Percentiles rank a stretch among this genome's conserved stretches.
Evolutionary conservation across 139 green algal genomes (phyloP).

Genomic region (Chlamydomonas sp.): DNA sequence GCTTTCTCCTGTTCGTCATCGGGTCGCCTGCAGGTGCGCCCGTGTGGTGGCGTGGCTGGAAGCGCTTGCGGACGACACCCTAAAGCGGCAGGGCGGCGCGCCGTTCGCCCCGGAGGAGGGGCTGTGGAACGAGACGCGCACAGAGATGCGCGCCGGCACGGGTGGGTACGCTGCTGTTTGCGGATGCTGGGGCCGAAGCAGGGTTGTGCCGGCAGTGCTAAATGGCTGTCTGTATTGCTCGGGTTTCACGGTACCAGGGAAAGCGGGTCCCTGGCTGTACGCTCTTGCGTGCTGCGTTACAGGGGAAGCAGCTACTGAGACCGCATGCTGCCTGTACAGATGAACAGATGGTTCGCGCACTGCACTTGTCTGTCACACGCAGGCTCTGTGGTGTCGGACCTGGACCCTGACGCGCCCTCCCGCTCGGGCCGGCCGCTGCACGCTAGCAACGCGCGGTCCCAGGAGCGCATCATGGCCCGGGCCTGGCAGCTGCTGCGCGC

Average conservation of each 20-base stretch:
- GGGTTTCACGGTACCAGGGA: too few relatives aligned
- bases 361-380: not conserved
- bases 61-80: conserved; percentile 54
- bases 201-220: too few relatives aligned
- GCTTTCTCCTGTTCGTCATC: not conserved
- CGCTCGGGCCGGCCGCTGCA: conserved; percentile 53
- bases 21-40: conserved; percentile 47
- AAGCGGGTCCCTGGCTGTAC: too few relatives aligned
- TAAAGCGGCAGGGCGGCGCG: conserved; percentile 4
- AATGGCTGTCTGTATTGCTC: too few relatives aligned
- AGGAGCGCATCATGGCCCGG: conserved; percentile 64
- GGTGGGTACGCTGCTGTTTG: conserved; percentile 1
- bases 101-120: conserved; percentile 64
- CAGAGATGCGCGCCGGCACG: conserved; percentile 15
- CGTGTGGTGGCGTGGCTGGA: conserved; percentile 80
- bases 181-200: not conserved
- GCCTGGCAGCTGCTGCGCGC: conserved; percentile 81
- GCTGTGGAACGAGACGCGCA: conserved; percentile 74
- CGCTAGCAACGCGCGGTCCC: conserved; percentile 58
- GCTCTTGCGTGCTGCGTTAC: too few relatives aligned
- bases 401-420: conserved; percentile 82
- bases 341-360: not conserved
- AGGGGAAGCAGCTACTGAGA: too few relatives aligned
- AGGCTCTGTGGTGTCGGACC: conserved; percentile 53
- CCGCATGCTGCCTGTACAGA: too few relatives aligned